A percentile compares a stretch with the other conserved stretches of the same genome.
Conservation (phyloP, 148 eudicot genomes). For the Chenopodium berlandieri region DNA sequence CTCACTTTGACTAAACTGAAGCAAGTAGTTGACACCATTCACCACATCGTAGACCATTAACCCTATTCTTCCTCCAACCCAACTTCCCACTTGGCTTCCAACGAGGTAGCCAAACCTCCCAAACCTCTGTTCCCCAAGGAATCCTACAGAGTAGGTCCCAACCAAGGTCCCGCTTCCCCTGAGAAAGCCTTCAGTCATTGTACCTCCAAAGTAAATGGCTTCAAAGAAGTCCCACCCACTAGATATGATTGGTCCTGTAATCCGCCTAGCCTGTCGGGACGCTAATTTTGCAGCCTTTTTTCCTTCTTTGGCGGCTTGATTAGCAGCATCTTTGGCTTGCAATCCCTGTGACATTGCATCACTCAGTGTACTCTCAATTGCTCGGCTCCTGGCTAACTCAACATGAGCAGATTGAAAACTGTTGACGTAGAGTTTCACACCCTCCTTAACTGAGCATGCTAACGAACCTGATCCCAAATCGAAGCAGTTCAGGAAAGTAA, state of each 20-base stretch:
- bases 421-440: constrained; percentile 66
- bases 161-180: constrained; percentile 70
- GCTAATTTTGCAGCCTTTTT: constrained; percentile 75
- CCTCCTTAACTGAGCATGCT: constrained; percentile 67
- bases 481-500: constrained; percentile 66
- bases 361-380: constrained; percentile 46
- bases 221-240: constrained; percentile 91
- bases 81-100: constrained; percentile 86
- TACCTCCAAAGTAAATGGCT: constrained; percentile 72
- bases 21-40: constrained; percentile 52
- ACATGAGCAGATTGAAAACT: constrained; percentile 62
- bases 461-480: constrained; percentile 73
- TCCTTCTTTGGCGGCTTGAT: constrained; percentile 64
- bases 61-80: constrained; percentile 87
- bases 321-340: constrained; percentile 50
- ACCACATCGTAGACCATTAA: constrained; percentile 77
- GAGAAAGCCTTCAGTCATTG: constrained; percentile 66
- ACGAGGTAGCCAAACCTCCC: constrained; percentile 80
- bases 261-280: constrained; percentile 53
- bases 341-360: constrained; percentile 64
- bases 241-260: constrained; percentile 69
- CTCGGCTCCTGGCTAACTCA: constrained; percentile 53
- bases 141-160: constrained; percentile 65
- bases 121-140: constrained; percentile 63
- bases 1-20: constrained; percentile 37